phyloP scores from a whole-genome alignment of 805 yeast species.

The Debaryomyces prosopidis region DNA sequence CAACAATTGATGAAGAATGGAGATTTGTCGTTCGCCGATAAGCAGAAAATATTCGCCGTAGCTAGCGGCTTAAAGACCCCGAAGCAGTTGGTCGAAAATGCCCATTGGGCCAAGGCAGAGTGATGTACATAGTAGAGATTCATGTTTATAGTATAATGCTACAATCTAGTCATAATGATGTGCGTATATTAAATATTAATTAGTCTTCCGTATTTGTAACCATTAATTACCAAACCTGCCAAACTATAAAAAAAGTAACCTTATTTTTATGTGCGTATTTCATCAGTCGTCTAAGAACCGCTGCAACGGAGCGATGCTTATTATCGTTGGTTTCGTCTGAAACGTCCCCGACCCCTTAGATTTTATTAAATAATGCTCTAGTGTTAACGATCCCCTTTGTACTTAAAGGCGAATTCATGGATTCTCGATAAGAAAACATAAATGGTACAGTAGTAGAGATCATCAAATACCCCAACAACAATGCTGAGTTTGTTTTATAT shows the following conservation, averaged over 20 bases:
- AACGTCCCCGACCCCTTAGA: constrained; percentile 12
- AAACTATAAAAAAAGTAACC: too few species aligned
- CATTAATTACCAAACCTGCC: too few species aligned
- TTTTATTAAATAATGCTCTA: constrained; percentile 37
- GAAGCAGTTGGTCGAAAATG: constrained; percentile 24
- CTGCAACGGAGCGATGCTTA: not conserved
- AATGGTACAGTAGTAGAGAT: constrained; percentile 41
- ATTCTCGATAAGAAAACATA: constrained; percentile 40
- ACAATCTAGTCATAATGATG: not conserved
- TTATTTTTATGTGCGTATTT: not conserved
- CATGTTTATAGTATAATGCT: not conserved
- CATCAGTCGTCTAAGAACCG: not conserved
- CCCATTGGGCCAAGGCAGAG: constrained; percentile 30
- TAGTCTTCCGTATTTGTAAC: too few species aligned
- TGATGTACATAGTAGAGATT: not conserved
- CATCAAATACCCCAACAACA: constrained; percentile 40
- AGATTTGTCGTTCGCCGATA: constrained; percentile 23
- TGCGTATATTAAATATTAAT: not conserved
- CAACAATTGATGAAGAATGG: constrained; percentile 30
- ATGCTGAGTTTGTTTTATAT: constrained; percentile 19
- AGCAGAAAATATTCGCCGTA: constrained; percentile 30
- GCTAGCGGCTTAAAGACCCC: constrained; percentile 28
- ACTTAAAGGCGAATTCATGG: constrained; percentile 17
- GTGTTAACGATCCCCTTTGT: constrained; percentile 36
- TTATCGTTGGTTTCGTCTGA: too few species aligned